Conservation (phyloP, 1,284 basidiomycete genomes). For the Cutaneotrichosporon cavernicola region DNA sequence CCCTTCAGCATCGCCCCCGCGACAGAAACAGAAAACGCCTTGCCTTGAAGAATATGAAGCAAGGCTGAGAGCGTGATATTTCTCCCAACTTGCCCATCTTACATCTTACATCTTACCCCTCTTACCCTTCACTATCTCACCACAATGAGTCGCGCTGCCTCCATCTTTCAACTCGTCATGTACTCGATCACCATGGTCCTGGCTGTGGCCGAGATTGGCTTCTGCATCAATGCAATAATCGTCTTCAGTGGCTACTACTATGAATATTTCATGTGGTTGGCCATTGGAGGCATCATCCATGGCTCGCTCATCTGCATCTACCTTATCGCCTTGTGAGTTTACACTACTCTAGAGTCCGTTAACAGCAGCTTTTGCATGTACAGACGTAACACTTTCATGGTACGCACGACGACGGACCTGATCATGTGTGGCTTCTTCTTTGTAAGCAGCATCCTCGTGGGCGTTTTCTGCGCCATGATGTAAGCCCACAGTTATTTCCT, state of each 20-base stretch:
- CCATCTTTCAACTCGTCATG: not conserved
- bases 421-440: not conserved
- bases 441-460: not conserved
- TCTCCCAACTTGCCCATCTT: not conserved
- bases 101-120: not conserved
- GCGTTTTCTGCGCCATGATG: not conserved
- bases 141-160: not conserved
- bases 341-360: not conserved
- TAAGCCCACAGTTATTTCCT: not conserved
- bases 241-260: not conserved
- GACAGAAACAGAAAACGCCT: too few species aligned
- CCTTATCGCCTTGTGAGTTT: not conserved
- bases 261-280: not conserved
- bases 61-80: too few species aligned
- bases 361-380: not conserved
- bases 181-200: not conserved
- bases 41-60: too few species aligned
- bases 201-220: not conserved
- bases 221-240: not conserved
- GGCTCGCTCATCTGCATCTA: not conserved
- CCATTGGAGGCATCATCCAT: not conserved
- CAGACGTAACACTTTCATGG: not conserved
- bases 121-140: not conserved
- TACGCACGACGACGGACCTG: not conserved
- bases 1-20: too few species aligned